Conservation (phyloP, 495 filamentous ascomycete species). For the Daldinia loculata region DNA sequence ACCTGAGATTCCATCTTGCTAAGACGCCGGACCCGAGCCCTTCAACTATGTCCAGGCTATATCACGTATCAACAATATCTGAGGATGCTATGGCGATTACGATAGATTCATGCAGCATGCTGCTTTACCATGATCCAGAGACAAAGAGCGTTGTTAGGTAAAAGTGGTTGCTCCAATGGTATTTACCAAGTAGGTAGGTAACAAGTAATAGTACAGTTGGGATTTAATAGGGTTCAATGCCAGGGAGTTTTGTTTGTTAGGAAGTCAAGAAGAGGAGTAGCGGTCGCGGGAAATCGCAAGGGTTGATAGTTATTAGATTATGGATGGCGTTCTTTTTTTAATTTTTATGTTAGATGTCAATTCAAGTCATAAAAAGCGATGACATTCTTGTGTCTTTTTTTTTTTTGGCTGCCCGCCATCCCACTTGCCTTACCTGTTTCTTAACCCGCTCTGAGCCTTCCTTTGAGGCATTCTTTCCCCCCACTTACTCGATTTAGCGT, state of each 20-base stretch:
- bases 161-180: background rate
- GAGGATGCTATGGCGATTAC: conserved; percentile 13
- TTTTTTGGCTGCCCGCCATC: conserved; percentile 11
- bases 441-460: conserved; percentile 18
- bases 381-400: conserved; percentile 27
- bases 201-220: too few species aligned
- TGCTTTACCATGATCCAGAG: conserved; percentile 33
- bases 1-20: conserved; percentile 51
- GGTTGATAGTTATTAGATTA: background rate
- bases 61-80: conserved; percentile 23
- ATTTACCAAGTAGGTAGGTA: background rate
- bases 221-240: background rate
- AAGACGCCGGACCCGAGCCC: conserved; percentile 42
- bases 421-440: background rate
- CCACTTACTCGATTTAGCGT: conserved; percentile 42
- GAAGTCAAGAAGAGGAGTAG: background rate
- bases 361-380: conserved; percentile 24
- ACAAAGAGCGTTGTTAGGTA: conserved; percentile 4
- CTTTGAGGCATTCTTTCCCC: conserved; percentile 5
- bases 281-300: background rate
- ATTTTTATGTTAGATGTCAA: conserved; percentile 14
- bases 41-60: conserved; percentile 32
- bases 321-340: background rate
- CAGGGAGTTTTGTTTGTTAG: background rate
- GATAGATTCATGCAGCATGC: conserved; percentile 39